Conservation (phyloP, 2,329 filamentous ascomycete species). For the Sclerotinia minor region DNA sequence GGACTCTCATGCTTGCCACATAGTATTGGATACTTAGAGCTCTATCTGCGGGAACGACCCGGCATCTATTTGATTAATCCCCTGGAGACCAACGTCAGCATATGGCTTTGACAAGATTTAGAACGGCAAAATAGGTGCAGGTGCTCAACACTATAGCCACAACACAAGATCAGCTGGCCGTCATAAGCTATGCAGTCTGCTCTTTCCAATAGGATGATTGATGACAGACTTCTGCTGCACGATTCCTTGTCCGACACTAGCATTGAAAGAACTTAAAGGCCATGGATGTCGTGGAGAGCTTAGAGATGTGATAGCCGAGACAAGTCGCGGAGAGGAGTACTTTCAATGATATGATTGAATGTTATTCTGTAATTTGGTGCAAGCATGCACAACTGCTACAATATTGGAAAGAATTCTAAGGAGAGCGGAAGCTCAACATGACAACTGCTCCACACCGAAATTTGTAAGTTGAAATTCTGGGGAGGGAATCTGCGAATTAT, state of each 20-base stretch:
- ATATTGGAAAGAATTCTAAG: constrained; percentile 15
- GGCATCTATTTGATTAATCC: neutral
- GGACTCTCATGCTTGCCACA: neutral
- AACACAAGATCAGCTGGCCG: neutral
- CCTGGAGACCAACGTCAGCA: neutral
- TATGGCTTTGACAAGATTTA: neutral
- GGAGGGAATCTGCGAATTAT: neutral
- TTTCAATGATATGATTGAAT: constrained; percentile 19
- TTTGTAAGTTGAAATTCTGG: neutral
- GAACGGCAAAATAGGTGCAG: too few relatives aligned
- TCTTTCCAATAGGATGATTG: neutral
- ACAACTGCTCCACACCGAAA: neutral
- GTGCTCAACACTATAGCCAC: neutral
- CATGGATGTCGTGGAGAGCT: constrained; percentile 6
- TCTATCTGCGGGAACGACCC: neutral
- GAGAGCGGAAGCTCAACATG: constrained; percentile 13
- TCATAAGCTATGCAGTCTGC: neutral
- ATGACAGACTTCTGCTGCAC: neutral
- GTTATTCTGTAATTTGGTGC: constrained; percentile 11
- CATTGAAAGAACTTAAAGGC: neutral
- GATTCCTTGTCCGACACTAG: neutral
- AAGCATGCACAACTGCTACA: constrained; percentile 20
- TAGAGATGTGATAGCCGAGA: constrained; percentile 10
- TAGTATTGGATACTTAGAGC: neutral
- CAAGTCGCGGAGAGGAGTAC: constrained; percentile 11